These are phyloP conservation scores for Arthrobotrys pseudoclavata DNA, from an alignment of 2,329 filamentous ascomycete genomes.

Conservation along the genomic window DNA sequence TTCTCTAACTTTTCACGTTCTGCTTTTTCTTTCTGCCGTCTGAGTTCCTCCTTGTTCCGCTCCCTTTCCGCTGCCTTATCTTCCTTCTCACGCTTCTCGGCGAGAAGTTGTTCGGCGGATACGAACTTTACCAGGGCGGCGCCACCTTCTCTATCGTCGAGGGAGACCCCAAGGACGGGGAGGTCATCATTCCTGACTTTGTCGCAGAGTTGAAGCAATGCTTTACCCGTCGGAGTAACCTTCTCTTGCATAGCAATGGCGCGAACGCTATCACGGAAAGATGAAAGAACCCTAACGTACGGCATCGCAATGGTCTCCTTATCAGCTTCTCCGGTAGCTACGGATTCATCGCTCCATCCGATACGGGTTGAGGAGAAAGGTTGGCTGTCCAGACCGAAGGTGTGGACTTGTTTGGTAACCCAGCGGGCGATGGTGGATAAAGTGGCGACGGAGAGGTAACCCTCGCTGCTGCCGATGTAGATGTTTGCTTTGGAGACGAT, in stretches of 20 bases:
- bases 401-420: conserved; percentile 85
- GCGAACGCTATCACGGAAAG: conserved; percentile 75
- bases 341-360: conserved; percentile 66
- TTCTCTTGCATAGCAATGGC: conserved; percentile 67
- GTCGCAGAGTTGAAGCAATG: conserved; percentile 82
- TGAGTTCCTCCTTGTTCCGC: conserved; percentile 69
- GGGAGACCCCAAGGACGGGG: conserved; percentile 85
- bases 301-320: conserved; percentile 61
- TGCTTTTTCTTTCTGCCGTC: conserved; percentile 66
- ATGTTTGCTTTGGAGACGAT: conserved; percentile 82
- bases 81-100: conserved; percentile 74
- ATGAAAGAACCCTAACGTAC: conserved; percentile 72
- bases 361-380: conserved; percentile 60
- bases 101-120: conserved; percentile 72
- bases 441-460: conserved; percentile 64
- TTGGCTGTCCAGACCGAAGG: conserved; percentile 79
- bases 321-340: conserved; percentile 64
- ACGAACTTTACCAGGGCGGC: conserved; percentile 81
- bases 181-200: conserved; percentile 83
- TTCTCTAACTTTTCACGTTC: conserved; percentile 70
- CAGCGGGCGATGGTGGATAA: conserved; percentile 74
- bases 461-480: conserved; percentile 66
- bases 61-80: conserved; percentile 74
- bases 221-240: conserved; percentile 72
- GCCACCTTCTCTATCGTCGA: conserved; percentile 80